phyloP scores from a whole-genome alignment of 306 rosid genomes.

The Acacia confusa region DNA sequence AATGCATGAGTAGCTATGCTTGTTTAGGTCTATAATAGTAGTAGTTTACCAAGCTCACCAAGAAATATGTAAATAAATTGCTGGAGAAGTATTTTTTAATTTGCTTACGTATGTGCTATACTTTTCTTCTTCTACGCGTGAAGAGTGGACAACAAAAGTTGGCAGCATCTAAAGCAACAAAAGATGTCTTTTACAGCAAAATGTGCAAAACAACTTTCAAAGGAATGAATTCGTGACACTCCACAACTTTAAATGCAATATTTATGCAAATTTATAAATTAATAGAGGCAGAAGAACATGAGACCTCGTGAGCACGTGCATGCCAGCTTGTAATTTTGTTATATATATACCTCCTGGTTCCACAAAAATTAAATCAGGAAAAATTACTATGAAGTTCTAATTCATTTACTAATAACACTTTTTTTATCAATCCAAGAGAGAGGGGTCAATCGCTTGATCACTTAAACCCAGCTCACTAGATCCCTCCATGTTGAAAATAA shows the following conservation, averaged over 20 bases:
- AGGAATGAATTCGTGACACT: not conserved
- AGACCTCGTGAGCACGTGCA: not conserved
- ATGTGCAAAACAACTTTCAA: not conserved
- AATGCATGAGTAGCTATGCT: no score
- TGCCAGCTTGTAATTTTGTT: not conserved
- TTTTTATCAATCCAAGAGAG: no score
- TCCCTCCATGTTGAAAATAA: no score
- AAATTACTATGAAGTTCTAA: no score
- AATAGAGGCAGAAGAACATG: not conserved
- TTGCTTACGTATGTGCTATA: not conserved
- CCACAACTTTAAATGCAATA: no score
- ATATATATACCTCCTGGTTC: not conserved
- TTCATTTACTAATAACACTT: no score
- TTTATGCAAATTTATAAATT: no score
- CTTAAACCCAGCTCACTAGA: not conserved
- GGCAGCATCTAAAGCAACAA: not conserved
- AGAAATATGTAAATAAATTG: no score
- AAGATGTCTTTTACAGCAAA: not conserved
- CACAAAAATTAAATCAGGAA: no score
- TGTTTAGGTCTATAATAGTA: no score
- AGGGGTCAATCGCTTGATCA: not conserved
- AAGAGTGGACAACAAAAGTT: not conserved
- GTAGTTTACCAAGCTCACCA: no score
- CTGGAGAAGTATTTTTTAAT: not conserved
- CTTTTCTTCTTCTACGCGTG: not conserved